Conservation (phyloP, 163 green algal species). For the Scenedesmus sp. region DNA sequence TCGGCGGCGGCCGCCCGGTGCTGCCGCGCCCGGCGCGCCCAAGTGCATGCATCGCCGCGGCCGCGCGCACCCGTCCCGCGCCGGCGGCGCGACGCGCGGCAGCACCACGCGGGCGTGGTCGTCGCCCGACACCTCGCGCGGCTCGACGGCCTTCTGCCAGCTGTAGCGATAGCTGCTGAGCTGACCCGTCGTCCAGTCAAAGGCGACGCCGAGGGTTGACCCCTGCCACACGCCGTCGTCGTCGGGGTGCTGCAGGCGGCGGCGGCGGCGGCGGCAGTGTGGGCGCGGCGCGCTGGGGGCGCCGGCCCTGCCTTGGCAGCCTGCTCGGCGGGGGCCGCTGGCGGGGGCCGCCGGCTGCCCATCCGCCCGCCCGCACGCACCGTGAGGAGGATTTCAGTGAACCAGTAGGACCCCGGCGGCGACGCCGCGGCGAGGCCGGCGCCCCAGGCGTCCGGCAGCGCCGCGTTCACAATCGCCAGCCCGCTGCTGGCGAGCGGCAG, state of each 20-base stretch:
- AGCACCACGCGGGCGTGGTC: slow-evolving; percentile 12
- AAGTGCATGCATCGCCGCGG: background rate
- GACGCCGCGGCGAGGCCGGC: background rate
- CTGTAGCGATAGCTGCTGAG: slow-evolving; percentile 40
- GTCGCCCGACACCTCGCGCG: background rate
- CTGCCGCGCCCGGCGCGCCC: background rate
- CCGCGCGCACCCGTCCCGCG: slow-evolving; percentile 23
- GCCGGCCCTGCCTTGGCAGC: background rate
- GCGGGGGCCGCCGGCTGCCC: background rate
- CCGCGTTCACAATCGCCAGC: slow-evolving; percentile 28
- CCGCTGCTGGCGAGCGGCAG: slow-evolving; percentile 39
- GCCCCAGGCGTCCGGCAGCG: slow-evolving; percentile 14
- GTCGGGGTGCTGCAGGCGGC: slow-evolving; percentile 38
- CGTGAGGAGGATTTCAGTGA: slow-evolving; percentile 39
- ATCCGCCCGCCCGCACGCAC: background rate
- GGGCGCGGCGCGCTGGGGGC: background rate
- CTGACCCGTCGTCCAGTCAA: slow-evolving; percentile 18
- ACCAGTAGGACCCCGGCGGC: slow-evolving; percentile 39
- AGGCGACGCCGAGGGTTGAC: slow-evolving; percentile 28
- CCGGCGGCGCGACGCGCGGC: background rate
- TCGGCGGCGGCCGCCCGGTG: background rate
- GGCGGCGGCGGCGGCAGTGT: background rate
- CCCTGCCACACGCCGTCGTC: slow-evolving; percentile 9
- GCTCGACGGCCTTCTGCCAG: slow-evolving; percentile 30
- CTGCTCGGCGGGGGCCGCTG: background rate